phyloP scores from a whole-genome alignment of 176 grass and related monocot genomes.

The Avena insularis region DNA sequence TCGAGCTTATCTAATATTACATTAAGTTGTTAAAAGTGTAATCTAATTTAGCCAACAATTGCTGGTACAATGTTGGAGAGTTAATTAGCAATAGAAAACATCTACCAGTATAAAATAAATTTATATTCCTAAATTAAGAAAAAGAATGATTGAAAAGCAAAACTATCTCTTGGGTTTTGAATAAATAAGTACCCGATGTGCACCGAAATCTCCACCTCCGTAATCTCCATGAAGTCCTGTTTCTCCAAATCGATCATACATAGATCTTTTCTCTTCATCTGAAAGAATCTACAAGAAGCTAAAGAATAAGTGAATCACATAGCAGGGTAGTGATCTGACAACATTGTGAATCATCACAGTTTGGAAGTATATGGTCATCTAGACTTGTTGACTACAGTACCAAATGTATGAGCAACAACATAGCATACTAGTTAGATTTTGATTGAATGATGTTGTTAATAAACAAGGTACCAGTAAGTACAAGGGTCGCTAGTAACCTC shows the following conservation, averaged over 20 bases:
- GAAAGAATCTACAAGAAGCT: constrained; percentile 72
- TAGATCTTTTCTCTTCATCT: constrained; percentile 82
- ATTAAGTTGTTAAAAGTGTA: neutral
- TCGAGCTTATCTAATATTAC: neutral
- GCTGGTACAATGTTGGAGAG: neutral
- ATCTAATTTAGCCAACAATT: neutral
- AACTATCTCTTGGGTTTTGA: constrained; percentile 5
- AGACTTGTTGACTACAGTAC: neutral
- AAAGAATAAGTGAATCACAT: constrained; percentile 28
- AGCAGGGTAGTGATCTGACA: constrained; percentile 30
- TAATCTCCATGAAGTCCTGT: constrained; percentile 53
- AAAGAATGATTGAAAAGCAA: neutral
- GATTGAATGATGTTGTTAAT: neutral
- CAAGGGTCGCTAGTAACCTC: constrained; percentile 1
- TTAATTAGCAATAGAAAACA: constrained; percentile 16
- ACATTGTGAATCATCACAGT: neutral
- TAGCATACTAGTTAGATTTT: constrained; percentile 19
- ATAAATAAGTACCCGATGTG: constrained; percentile 61
- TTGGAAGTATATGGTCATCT: constrained; percentile 2
- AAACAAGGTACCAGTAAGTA: constrained; percentile 20
- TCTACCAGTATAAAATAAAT: neutral
- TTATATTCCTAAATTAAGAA: neutral
- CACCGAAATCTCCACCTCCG: constrained; percentile 48
- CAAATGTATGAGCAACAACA: neutral
- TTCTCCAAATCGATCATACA: constrained; percentile 86